These are phyloP conservation scores for Cylindrotheca fusiformis DNA, from an alignment of 108 stramenopile genomes.

Conservation along the genomic window DNA sequence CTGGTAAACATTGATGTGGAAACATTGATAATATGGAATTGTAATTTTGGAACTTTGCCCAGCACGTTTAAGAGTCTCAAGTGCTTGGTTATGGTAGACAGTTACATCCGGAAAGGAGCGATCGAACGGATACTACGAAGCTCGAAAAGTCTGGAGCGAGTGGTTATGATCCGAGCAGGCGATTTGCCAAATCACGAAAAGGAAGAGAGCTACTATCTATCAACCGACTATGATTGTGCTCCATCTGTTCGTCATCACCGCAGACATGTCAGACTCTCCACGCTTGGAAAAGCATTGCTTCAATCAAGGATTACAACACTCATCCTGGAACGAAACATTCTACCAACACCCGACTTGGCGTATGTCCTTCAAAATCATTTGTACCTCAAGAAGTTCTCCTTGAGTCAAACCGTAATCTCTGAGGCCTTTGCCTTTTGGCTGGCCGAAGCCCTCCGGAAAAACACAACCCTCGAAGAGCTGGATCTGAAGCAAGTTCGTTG, in stretches of 20 bases:
- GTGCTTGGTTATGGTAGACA: conserved; percentile 7
- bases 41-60: background rate
- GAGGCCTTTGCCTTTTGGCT: conserved; percentile 2
- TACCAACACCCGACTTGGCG: conserved; percentile 1
- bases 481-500: conserved; percentile 2
- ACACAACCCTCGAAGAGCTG: background rate
- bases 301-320: background rate
- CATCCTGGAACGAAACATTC: background rate
- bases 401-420: background rate
- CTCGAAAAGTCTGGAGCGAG: background rate
- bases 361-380: background rate
- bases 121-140: background rate
- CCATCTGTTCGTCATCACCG: too few relatives aligned
- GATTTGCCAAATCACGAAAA: background rate
- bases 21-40: conserved; percentile 10
- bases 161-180: conserved; percentile 8
- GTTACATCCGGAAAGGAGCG: background rate
- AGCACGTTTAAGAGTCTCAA: conserved; percentile 6
- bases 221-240: too few relatives aligned
- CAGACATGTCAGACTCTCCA: too few relatives aligned
- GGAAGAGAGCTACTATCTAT: conserved; percentile 1
- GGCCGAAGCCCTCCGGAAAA: conserved; percentile 2
- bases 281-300: background rate
- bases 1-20: background rate
- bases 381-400: background rate